Evolutionary conservation across 2,329 filamentous ascomycete genomes (phyloP), one percentile per base, ranked within the genome.

Genomic region (Hypoxylon sp.): DNA sequence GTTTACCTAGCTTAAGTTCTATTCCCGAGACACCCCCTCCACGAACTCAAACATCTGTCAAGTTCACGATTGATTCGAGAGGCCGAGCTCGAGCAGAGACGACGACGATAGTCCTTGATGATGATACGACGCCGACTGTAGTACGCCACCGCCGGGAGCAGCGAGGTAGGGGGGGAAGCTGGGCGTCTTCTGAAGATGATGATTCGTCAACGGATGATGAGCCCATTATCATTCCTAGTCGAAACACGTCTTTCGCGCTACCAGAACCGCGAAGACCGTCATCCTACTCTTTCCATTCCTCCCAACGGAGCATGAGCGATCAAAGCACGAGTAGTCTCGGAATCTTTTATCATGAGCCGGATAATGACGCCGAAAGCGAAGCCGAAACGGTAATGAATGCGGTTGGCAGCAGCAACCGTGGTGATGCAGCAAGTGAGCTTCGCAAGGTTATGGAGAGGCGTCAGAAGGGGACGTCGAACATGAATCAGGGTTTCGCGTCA

Each of bases 171-270:
- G 71, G 56, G 25, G 70, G 78, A 53, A 79, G 79, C 41, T 84
- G 81, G 79, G 81, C 82, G 13, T 84, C 83, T 4, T 84, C 84
- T 0, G 83, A 80, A 4, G 80, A 86, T 30, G 84, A 85, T 50
- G 84, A 84, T 2, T 89, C 87, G 1, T 89, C 87, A 0, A 84
- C 84, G 3, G 89, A 91, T 67, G 88, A 90, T 59, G 89, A 90
- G 62, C 87, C 87, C 11, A 90, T 90, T 66, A 83, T 90, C 53
- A 87, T 91, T 41, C 88, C 88, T 30, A 90, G 87, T 75, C 83
- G 87, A 46, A 87, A 83, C 66, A 81, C 82, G 3, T 90, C 88
- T 0, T 90, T 89, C 75, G 85, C 83, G 1, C 77, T 88, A 6
- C 86, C 86, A 0, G 85, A 87, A 59, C 85, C 86, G 0, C 78